Conservation (phyloP, 768 basidiomycete genomes). For the Dioszegia hungarica region DNA sequence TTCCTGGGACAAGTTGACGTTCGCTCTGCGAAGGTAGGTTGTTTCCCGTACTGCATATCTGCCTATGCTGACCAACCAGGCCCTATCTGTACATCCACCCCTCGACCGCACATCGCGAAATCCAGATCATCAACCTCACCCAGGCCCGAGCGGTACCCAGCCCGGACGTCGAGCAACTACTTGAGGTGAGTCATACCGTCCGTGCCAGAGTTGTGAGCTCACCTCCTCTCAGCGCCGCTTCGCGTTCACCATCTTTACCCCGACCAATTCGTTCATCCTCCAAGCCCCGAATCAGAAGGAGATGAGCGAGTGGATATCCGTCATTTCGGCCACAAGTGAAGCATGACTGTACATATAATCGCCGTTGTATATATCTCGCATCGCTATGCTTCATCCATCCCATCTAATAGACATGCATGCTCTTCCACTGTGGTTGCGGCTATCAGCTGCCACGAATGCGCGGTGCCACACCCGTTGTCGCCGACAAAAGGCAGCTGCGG, state of each 20-base stretch:
- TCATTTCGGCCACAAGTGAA: constrained; percentile 23
- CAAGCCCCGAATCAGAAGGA: constrained; percentile 78
- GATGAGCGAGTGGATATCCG: constrained; percentile 70
- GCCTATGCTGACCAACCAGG: constrained; percentile 51
- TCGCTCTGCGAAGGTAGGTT: constrained; percentile 73
- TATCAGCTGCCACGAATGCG: too few species aligned
- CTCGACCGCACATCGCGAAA: constrained; percentile 76
- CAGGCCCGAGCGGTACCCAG: constrained; percentile 82
- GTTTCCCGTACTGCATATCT: neutral
- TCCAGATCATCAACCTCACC: constrained; percentile 67
- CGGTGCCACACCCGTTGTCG: too few species aligned
- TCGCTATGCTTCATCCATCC: too few species aligned
- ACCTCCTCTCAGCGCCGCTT: constrained; percentile 62
- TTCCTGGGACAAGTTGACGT: constrained; percentile 77
- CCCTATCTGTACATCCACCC: constrained; percentile 85
- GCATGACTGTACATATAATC: neutral
- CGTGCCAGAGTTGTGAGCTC: neutral
- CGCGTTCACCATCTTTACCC: constrained; percentile 85
- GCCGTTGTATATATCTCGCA: too few species aligned
- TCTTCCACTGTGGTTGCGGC: too few species aligned
- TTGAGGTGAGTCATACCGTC: constrained; percentile 58
- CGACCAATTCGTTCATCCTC: constrained; percentile 85
- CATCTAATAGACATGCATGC: too few species aligned
- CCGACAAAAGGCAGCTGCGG: too few species aligned
- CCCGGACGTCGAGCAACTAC: constrained; percentile 76